Percentiles rank a stretch among this genome's conserved stretches.
Evolutionary conservation across 1,139 yeast species (phyloP).

Genomic region (Pichia sp.): DNA sequence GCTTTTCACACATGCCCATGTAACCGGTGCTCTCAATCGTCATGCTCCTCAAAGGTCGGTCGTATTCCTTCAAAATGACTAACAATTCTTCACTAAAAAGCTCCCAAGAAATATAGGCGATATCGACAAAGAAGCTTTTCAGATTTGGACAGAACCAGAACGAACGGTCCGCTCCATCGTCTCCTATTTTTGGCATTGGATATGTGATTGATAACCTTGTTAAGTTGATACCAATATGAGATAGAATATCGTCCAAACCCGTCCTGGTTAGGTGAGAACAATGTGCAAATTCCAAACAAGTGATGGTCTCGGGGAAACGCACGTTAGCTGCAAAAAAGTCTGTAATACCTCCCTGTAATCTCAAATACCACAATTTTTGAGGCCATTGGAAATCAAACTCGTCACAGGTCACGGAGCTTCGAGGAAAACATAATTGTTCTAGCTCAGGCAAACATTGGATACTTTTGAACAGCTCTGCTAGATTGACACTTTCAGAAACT

Average conservation of each 20-base stretch:
- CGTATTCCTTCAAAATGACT: constrained; percentile 34
- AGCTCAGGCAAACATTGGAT: constrained; percentile 58
- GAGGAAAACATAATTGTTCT: constrained; percentile 79
- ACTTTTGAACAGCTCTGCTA: constrained; percentile 72
- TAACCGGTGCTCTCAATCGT: constrained; percentile 83
- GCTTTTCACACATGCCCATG: constrained; percentile 75
- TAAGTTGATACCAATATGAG: constrained; percentile 61
- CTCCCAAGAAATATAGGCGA: constrained; percentile 73
- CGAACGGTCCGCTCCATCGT: constrained; percentile 66
- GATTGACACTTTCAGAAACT: constrained; percentile 85
- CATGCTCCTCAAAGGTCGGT: constrained; percentile 59
- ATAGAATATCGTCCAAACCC: constrained; percentile 57
- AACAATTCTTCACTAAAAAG: constrained; percentile 59
- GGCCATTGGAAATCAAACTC: constrained; percentile 72
- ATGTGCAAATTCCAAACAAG: constrained; percentile 73
- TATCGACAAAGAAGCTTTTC: constrained; percentile 57
- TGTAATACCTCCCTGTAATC: constrained; percentile 85
- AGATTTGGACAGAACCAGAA: constrained; percentile 75
- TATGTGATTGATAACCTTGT: constrained; percentile 64
- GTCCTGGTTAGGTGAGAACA: constrained; percentile 66
- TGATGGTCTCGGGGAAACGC: constrained; percentile 65
- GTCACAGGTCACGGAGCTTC: constrained; percentile 77
- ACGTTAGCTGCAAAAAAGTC: constrained; percentile 70
- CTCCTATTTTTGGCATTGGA: constrained; percentile 80
- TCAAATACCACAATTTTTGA: constrained; percentile 58